Conservation (phyloP, 1,284 basidiomycete genomes). For the Uromyces viciae-fabae region DNA sequence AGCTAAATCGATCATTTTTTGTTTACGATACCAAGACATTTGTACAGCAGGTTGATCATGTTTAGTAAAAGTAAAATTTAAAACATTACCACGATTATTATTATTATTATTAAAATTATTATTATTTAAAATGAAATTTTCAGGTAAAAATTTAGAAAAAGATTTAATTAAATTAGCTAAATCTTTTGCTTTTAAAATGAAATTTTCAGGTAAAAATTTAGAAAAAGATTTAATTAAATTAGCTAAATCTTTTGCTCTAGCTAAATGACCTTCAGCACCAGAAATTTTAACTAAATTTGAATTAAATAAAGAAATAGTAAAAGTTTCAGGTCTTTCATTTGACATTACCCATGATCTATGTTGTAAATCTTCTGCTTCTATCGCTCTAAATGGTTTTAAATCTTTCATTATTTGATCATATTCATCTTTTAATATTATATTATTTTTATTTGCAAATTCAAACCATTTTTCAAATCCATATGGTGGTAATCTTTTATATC, state of each 20-base stretch:
- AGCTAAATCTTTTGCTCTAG: slow-evolving; percentile 39
- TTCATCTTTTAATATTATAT: slow-evolving; percentile 42
- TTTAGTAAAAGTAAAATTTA: slow-evolving; percentile 40
- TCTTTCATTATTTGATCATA: slow-evolving; percentile 41
- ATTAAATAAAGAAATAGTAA: slow-evolving; percentile 25
- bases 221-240: slow-evolving; percentile 27
- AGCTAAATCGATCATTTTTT: slow-evolving; percentile 43
- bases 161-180: neutral
- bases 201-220: neutral
- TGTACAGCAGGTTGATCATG: slow-evolving; percentile 45
- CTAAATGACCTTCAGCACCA: slow-evolving; percentile 24
- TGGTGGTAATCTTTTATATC: slow-evolving; percentile 34
- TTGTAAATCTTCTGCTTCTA: slow-evolving; percentile 17
- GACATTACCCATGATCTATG: slow-evolving; percentile 42
- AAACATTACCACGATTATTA: neutral
- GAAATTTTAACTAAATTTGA: neutral
- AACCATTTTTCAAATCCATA: slow-evolving; percentile 44
- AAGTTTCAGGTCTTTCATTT: slow-evolving; percentile 41
- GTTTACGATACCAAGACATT: slow-evolving; percentile 41
- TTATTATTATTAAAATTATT: too few species aligned
- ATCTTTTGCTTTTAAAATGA: too few species aligned
- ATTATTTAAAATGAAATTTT: too few species aligned
- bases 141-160: neutral
- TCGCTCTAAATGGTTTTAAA: slow-evolving; percentile 34
- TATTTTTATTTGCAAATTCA: slow-evolving; percentile 12